phyloP scores from a whole-genome alignment of 2,329 filamentous ascomycete species.

The Fusarium globosum region DNA sequence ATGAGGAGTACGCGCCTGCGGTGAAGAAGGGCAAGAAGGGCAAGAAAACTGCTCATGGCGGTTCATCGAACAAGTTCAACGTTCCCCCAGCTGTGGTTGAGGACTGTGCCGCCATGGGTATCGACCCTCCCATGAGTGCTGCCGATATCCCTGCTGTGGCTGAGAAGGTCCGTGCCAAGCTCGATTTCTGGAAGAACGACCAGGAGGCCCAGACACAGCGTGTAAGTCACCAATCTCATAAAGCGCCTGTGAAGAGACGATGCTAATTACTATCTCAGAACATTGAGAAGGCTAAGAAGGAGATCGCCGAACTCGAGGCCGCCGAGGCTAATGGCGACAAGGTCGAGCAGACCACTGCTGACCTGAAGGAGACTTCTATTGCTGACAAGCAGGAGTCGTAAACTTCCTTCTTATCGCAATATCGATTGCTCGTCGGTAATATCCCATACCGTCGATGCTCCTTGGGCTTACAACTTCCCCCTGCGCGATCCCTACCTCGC shows the following conservation, averaged over 20 bases:
- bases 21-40: slow-evolving; percentile 89
- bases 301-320: slow-evolving; percentile 87
- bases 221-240: slow-evolving; percentile 66
- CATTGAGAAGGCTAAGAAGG: slow-evolving; percentile 94
- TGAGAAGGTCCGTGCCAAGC: slow-evolving; percentile 93
- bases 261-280: slow-evolving; percentile 71
- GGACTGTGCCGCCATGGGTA: slow-evolving; percentile 83
- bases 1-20: slow-evolving; percentile 86
- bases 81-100: slow-evolving; percentile 92
- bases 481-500: not conserved
- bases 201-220: slow-evolving; percentile 90
- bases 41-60: slow-evolving; percentile 69
- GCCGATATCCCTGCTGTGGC: slow-evolving; percentile 81
- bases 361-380: slow-evolving; percentile 63
- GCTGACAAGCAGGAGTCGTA: slow-evolving; percentile 64
- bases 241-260: not conserved
- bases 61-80: slow-evolving; percentile 74
- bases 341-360: slow-evolving; percentile 65
- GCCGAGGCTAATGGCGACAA: slow-evolving; percentile 63
- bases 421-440: slow-evolving; percentile 20
- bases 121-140: slow-evolving; percentile 89
- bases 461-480: slow-evolving; percentile 16
- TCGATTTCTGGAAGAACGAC: slow-evolving; percentile 90
- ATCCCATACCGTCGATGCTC: slow-evolving; percentile 23
- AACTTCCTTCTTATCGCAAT: slow-evolving; percentile 9